phyloP scores from a whole-genome alignment of 148 eudicot genomes.

The Agrostemma githago region DNA sequence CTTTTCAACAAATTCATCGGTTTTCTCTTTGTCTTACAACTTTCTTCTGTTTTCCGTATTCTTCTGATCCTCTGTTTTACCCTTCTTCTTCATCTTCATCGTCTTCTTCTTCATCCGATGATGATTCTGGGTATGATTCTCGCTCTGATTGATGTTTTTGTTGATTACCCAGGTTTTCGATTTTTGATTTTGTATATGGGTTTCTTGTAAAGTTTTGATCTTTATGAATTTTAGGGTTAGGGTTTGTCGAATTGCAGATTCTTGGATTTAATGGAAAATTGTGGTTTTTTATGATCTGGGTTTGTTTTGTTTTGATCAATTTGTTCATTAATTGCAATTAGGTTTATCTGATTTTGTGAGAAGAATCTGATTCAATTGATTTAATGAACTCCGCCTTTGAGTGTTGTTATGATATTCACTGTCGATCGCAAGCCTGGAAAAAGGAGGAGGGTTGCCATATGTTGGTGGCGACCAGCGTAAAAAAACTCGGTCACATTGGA shows the following conservation, averaged over 20 bases:
- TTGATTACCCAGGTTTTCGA: not conserved
- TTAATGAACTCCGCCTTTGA: no score
- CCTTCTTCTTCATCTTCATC: conserved; percentile 27
- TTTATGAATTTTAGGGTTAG: not conserved
- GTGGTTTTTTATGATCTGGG: not conserved
- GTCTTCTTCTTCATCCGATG: conserved; percentile 12
- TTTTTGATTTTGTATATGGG: conserved; percentile 9
- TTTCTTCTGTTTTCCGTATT: conserved; percentile 57
- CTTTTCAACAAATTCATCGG: conserved; percentile 68
- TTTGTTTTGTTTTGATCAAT: not conserved
- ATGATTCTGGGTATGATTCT: conserved; percentile 5
- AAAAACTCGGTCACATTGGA: no score
- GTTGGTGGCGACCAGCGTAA: no score
- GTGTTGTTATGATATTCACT: no score
- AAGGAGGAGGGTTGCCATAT: no score
- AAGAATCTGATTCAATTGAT: not conserved
- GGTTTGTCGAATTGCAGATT: not conserved
- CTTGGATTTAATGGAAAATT: conserved; percentile 13
- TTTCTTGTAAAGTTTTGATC: conserved; percentile 13
- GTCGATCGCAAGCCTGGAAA: no score
- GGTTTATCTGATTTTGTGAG: not conserved
- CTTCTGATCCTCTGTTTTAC: conserved; percentile 34
- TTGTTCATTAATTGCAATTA: not conserved
- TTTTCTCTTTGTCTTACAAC: conserved; percentile 56
- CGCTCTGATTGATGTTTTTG: conserved; percentile 21